Conservation (phyloP, 2,329 filamentous ascomycete genomes). For the Nigrospora oryzae region DNA sequence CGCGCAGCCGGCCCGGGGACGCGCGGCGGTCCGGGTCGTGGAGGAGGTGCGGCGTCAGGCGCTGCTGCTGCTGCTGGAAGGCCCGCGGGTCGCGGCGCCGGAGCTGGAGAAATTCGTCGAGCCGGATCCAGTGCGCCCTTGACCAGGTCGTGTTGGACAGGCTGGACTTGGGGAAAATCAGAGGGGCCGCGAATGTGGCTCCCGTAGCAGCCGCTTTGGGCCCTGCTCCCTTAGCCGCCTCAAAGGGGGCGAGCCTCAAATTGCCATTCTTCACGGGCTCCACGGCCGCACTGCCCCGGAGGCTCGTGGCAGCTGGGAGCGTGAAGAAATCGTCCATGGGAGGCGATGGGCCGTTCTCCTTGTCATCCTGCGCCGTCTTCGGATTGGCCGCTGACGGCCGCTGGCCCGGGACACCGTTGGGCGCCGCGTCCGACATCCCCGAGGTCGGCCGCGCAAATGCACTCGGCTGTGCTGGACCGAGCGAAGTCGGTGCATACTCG, state of each 20-base stretch:
- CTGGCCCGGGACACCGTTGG: constrained; percentile 5
- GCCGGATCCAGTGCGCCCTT: constrained; percentile 42
- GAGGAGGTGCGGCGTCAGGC: constrained; percentile 6
- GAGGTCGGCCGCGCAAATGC: constrained; percentile 9
- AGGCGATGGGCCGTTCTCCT: constrained; percentile 11
- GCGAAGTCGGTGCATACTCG: constrained; percentile 38
- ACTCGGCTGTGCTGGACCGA: constrained; percentile 27
- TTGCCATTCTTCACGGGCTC: too few species aligned
- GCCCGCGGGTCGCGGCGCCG: constrained; percentile 31
- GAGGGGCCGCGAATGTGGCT: too few species aligned
- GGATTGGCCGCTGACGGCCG: not conserved
- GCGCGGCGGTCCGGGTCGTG: not conserved
- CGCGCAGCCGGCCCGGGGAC: not conserved
- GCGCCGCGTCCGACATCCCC: constrained; percentile 1
- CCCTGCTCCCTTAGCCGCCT: too few species aligned
- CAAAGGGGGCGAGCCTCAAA: too few species aligned
- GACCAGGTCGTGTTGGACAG: constrained; percentile 39
- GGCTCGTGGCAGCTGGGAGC: not conserved
- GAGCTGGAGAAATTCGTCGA: constrained; percentile 43
- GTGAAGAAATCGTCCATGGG: constrained; percentile 3
- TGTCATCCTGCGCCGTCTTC: constrained; percentile 4
- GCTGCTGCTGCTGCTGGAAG: constrained; percentile 21
- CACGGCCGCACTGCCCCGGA: constrained; percentile 1
- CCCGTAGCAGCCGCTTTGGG: too few species aligned
- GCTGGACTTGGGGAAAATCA: too few species aligned